Evolutionary conservation across 202 grass and related monocot species (phyloP), one percentile per base, ranked within the genome.

Genomic region (Saccharum hybrid): DNA sequence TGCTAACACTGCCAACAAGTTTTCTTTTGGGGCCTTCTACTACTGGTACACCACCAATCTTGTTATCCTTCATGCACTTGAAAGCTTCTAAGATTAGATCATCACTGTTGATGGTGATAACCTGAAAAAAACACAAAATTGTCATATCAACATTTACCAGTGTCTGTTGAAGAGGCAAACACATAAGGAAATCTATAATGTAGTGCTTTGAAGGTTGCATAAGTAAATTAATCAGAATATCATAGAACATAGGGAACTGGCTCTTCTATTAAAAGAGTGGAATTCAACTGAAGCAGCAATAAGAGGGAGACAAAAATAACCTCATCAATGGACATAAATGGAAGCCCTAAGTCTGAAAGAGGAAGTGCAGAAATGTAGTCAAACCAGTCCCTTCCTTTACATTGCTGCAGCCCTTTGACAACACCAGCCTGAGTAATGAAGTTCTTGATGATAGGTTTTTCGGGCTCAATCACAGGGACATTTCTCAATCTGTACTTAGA

Each of bases 311-410:
- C 39, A 41, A 63, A 86, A 86, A 69, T 82, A 78, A 98, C 96
- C 96, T 98, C 89, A 87, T 98, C 85, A 41, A 84, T 68, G 41
- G 85, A 91, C 92, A 94, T 93, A 71, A 94, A 98, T 21, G 96
- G 96, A 92, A 98, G 96, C 39, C 96, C 96, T 60, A 98, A 85
- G 34, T 98, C 91, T 71, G 89, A 85, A 71, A 98, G 91, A 60
- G 91, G 83, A 67, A 91, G 81, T 59, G 87, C 71, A 5, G 90
- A 85, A 40, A 98, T 98, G 72, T 90, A 95, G 74, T 98, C 96
- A 79, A 95, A 98, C 96, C 96, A 98, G 80, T 95, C 96, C 86
- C 96, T 95, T 79, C 96, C 92, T 84, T 81, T 87, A 66, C 96
- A 98, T 83, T 93, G 78, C 72, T 88, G 84, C 34, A 98, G 96